phyloP scores from a whole-genome alignment of 345 rosid genomes.

The Aethionema arabicum region DNA sequence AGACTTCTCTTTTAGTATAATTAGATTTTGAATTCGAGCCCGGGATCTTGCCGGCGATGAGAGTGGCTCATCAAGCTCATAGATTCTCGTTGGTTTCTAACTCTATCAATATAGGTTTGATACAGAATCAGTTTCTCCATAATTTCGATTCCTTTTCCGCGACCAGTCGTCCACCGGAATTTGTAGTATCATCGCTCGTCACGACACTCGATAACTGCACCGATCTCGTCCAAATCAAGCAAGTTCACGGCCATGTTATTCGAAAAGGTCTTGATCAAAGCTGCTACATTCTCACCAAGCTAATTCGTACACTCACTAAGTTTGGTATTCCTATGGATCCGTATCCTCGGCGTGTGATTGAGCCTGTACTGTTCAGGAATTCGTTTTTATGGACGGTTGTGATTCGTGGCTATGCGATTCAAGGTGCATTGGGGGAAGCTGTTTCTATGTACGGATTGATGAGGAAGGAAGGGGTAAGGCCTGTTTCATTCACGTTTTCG shows the following conservation, averaged over 20 bases:
- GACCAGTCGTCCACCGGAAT: conserved; percentile 28
- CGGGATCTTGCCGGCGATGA: conserved; percentile 23
- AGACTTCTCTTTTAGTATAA: too few species aligned
- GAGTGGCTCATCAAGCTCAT: conserved; percentile 32
- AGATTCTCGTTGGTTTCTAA: conserved; percentile 32
- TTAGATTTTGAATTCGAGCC: too few species aligned
- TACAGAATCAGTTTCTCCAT: conserved; percentile 38
- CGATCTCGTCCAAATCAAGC: conserved; percentile 46
- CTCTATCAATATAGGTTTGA: conserved; percentile 16
- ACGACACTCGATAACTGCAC: conserved; percentile 53
- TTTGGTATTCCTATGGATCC: conserved; percentile 50
- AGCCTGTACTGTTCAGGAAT: conserved; percentile 51
- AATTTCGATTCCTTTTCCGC: conserved; percentile 31
- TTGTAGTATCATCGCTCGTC: conserved; percentile 43
- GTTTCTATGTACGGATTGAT: conserved; percentile 45
- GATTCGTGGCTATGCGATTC: conserved; percentile 56
- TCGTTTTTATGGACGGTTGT: conserved; percentile 79
- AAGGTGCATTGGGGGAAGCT: conserved; percentile 44
- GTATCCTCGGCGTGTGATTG: conserved; percentile 56
- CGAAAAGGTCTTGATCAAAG: conserved; percentile 47
- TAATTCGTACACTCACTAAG: conserved; percentile 58
- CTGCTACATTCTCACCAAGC: conserved; percentile 65
- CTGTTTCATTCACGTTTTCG: conserved; percentile 75
- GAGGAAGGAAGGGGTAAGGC: conserved; percentile 50
- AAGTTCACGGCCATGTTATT: conserved; percentile 57